phyloP scores from a whole-genome alignment of 2,329 filamentous ascomycete genomes.

The Drechslera avenae region DNA sequence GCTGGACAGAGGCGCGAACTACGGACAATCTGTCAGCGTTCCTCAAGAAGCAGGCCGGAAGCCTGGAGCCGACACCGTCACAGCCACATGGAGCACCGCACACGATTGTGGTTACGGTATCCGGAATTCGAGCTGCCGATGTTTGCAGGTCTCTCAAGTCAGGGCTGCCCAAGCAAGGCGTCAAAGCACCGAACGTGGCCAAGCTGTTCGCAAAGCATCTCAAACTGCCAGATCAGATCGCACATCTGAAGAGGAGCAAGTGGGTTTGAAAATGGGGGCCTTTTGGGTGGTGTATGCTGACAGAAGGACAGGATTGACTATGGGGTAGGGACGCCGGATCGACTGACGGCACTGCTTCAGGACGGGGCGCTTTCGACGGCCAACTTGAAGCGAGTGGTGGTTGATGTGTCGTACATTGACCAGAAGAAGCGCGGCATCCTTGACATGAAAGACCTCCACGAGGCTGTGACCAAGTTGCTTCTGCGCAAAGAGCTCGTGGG shows the following conservation, averaged over 20 bases:
- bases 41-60: constrained; percentile 68
- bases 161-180: constrained; percentile 41
- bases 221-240: constrained; percentile 85
- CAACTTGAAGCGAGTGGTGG: constrained; percentile 76
- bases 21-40: constrained; percentile 79
- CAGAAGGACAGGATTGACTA: constrained; percentile 69
- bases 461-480: constrained; percentile 78
- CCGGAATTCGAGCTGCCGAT: constrained; percentile 85
- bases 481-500: constrained; percentile 69
- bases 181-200: constrained; percentile 75
- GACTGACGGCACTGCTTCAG: constrained; percentile 81
- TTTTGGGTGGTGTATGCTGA: constrained; percentile 17
- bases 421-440: constrained; percentile 91
- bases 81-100: constrained; percentile 68
- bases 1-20: constrained; percentile 69
- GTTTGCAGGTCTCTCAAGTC: constrained; percentile 79
- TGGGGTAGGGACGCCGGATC: constrained; percentile 85
- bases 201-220: constrained; percentile 99
- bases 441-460: constrained; percentile 92
- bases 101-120: constrained; percentile 84
- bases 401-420: constrained; percentile 93
- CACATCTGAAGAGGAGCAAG: constrained; percentile 70
- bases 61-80: constrained; percentile 66
- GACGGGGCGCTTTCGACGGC: constrained; percentile 75
- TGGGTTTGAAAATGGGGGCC: constrained; percentile 37